Base-by-base conservation (phyloP, 495 filamentous ascomycete species). In the Penicillium riverlandense region DNA sequence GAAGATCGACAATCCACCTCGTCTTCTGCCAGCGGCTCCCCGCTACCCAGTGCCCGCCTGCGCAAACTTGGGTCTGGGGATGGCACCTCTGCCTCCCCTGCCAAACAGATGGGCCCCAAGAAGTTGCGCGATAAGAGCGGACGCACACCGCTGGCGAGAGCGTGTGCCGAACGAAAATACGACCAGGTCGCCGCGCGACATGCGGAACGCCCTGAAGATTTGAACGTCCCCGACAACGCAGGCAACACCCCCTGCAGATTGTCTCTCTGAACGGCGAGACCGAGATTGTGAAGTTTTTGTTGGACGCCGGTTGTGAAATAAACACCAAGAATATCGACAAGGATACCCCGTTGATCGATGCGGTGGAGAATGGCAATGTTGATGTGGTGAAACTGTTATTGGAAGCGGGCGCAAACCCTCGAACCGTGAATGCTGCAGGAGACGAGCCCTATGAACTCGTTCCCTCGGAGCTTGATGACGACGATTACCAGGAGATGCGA, bases 181-280 rank as follows among this genome's bases (percentile, higher is more conserved):
- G 85, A 91, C 11, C 66, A 65, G 9, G 85, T 84, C 9, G 84
- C 83, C 53, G 67, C 74, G 38, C 72, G 84, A 43, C 70, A 88
- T 29, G 71, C 80, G 6, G 85, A 91, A 54, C 80, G 86, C 15
- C 88, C 86, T 2, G 83, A 90, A 40, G 87, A 96, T 64, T 67
- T 97, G 40, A 86, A 97, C 60, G 75, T 89, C 39, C 80, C 86
- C 35, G 94, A 98, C 55, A 88, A 95, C 63, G 94, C 91, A 10
- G 87, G 86, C 15, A 96, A 97, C 58, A 90, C 90, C 7, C 94
- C 92, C 67, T 98, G 30, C 92, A 98, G 55, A 88, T 92, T 51
- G 88, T 91, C 5, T 80, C 89, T 38, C 71, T 98, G 11, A 80
- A 90, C 49, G 92, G 92, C 7, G 82, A 81, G 56, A 78, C 77